Evolutionary conservation across 1,284 basidiomycete species (phyloP), one percentile per base, ranked within the genome.

Genomic region (Pholiota adiposa): DNA sequence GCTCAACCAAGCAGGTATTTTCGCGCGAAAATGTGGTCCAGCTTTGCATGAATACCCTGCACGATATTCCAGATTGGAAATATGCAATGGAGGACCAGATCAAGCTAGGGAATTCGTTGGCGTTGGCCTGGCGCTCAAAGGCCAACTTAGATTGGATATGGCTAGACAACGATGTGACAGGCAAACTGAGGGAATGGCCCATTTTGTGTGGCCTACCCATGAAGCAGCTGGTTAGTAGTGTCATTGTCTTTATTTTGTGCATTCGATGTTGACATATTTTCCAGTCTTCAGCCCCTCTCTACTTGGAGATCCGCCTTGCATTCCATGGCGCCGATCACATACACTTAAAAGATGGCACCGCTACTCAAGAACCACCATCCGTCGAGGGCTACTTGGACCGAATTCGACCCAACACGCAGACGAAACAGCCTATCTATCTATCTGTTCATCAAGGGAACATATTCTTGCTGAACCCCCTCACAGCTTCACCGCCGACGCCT

Each of bases 341-440:
- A 23, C 79, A 80, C 61, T 72, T 85, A 16, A 82, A 81, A 59
- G 80, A 84, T 61, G 87, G 86, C 49, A 81, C 75, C 16, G 77
- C 75, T 43, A 68, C 93, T 12, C 72, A 81, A 18, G 91, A 95
- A 69, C 93, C 93, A 1, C 84, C 86, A 0, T 83, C 85, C 1
- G 76, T 95, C 48, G 93, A 96, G 73, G 93, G 93, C 1, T 95
- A 90, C 72, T 74, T 94, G 34, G 83, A 90, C 59, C 87, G 89
- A 54, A 82, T 94, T 68, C 84, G 83, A 61, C 80, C 85, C 0
- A 85, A 85, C 57, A 81, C 84, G 33, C 85, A 88, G 63, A 72
- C 75, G 29, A 85, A 82, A 60, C 85, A 88, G 52, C 77, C 81
- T 7, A 69, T 90, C 6, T 96, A 95, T 73, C 77, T 96, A 18